Evolutionary conservation across 228 moss, liverwort and hornwort genomes (phyloP).

Genomic region (Sphagnum fallax): DNA sequence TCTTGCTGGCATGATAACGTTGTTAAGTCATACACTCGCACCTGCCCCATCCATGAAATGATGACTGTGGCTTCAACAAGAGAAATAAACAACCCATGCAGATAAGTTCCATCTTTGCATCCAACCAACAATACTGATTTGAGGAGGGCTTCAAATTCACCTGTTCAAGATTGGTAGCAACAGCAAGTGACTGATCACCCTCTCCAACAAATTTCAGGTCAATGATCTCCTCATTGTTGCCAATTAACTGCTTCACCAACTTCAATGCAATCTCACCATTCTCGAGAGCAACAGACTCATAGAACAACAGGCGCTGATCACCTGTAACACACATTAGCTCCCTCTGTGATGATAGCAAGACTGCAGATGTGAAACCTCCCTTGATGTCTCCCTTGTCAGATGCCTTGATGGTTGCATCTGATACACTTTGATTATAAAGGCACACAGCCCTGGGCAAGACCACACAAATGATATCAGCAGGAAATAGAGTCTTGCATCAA

Average conservation of each 20-base stretch:
- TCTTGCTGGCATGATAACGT: slow-evolving; percentile 91
- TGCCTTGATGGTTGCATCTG: slow-evolving; percentile 41
- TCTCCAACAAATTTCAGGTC: slow-evolving; percentile 83
- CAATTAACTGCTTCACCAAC: slow-evolving; percentile 80
- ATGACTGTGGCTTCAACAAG: not conserved
- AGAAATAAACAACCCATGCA: not conserved
- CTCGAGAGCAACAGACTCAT: slow-evolving; percentile 37
- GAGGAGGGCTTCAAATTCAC: slow-evolving; percentile 12
- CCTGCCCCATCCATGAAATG: slow-evolving; percentile 32
- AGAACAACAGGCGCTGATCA: slow-evolving; percentile 89
- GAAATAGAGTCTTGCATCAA: no score
- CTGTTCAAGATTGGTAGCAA: slow-evolving; percentile 96
- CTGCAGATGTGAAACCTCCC: slow-evolving; percentile 65
- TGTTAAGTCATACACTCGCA: slow-evolving; percentile 72
- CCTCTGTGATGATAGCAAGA: slow-evolving; percentile 45
- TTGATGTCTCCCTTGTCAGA: slow-evolving; percentile 57
- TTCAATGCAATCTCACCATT: slow-evolving; percentile 49
- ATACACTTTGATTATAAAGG: slow-evolving; percentile 66
- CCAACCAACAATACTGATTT: not conserved
- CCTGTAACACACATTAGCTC: slow-evolving; percentile 85
- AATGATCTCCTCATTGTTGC: slow-evolving; percentile 91
- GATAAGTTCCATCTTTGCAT: not conserved
- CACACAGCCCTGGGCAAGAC: slow-evolving; percentile 55
- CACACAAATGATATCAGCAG: not conserved
- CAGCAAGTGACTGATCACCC: slow-evolving; percentile 64